Conservation (phyloP, 2,329 filamentous ascomycete genomes). For the Ceratocystiopsis minuta region DNA sequence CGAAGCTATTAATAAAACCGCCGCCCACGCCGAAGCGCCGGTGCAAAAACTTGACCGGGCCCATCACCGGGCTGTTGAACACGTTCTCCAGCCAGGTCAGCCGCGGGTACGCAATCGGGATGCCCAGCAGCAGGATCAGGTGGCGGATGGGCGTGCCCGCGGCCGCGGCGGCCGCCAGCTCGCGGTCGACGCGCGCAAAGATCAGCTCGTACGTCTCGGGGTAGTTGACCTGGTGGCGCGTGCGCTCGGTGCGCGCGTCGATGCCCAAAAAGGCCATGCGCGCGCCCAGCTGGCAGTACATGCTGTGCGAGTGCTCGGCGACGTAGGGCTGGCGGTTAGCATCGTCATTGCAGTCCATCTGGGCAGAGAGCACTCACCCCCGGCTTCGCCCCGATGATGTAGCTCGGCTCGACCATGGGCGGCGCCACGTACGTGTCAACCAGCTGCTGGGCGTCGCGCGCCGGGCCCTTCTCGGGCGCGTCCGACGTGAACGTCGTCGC, state of each 20-base stretch:
- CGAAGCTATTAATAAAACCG: constrained; percentile 81
- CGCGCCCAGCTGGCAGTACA: constrained; percentile 70
- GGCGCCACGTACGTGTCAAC: constrained; percentile 54
- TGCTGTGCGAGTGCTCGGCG: constrained; percentile 65
- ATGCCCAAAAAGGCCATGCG: constrained; percentile 73
- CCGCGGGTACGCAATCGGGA: constrained; percentile 74
- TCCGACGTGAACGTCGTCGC: constrained; percentile 72
- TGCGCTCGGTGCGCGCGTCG: constrained; percentile 82
- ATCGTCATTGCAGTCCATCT: too few relatives aligned
- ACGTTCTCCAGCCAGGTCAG: constrained; percentile 96
- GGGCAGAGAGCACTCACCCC: constrained; percentile 39
- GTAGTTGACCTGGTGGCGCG: constrained; percentile 87
- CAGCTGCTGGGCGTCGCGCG: constrained; percentile 35
- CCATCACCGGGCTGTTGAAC: constrained; percentile 68
- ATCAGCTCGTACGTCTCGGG: constrained; percentile 75
- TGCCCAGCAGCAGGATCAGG: constrained; percentile 69
- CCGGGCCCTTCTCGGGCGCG: constrained; percentile 9
- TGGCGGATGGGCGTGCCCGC: constrained; percentile 69
- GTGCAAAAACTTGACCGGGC: constrained; percentile 75
- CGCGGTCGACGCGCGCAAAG: constrained; percentile 52
- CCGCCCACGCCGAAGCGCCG: constrained; percentile 76
- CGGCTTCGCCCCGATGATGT: constrained; percentile 58
- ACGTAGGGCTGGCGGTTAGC: constrained; percentile 57
- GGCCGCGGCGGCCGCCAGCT: constrained; percentile 50
- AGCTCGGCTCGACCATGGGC: constrained; percentile 43